Evolutionary conservation across 2,329 filamentous ascomycete genomes (phyloP).

Genomic region (Claviceps monticola): DNA sequence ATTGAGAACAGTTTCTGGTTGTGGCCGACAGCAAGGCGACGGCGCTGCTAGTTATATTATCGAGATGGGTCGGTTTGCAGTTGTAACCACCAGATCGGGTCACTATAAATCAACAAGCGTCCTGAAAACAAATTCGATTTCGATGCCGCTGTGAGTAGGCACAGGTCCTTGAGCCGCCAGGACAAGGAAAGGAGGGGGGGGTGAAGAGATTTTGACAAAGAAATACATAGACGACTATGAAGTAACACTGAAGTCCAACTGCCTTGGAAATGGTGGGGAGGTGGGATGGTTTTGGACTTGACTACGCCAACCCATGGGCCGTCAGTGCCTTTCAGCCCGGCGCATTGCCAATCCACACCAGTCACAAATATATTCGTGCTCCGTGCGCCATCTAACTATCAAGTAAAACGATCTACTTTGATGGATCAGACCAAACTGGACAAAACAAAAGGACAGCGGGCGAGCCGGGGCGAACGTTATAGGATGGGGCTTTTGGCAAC

Average conservation of each 20-base stretch:
- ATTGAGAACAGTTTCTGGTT: not conserved
- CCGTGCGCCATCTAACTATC: not conserved
- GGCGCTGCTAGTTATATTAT: not conserved
- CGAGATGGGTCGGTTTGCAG: not conserved
- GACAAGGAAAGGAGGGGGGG: not conserved
- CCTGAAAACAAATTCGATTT: constrained; percentile 1
- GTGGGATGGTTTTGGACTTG: constrained; percentile 6
- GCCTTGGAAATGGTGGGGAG: constrained; percentile 3
- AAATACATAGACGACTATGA: not conserved
- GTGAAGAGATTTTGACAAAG: not conserved
- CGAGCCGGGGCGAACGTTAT: not conserved
- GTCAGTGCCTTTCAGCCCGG: not conserved
- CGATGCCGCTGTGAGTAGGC: constrained; percentile 1
- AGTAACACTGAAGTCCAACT: not conserved
- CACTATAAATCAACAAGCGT: not conserved
- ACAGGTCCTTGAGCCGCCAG: constrained; percentile 3
- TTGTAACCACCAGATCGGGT: not conserved
- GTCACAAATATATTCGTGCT: not conserved
- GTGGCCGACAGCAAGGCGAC: not conserved
- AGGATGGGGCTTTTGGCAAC: constrained; percentile 1
- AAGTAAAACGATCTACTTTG: not conserved
- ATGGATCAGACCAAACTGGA: constrained; percentile 1
- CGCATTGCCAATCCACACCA: not conserved
- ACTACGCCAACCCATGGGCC: not conserved
- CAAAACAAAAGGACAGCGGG: constrained; percentile 3